A percentile compares a stretch with the other conserved stretches of the same genome.
These are phyloP conservation scores for Trifolium repens DNA, from an alignment of 306 rosid species.

Conservation along the genomic window DNA sequence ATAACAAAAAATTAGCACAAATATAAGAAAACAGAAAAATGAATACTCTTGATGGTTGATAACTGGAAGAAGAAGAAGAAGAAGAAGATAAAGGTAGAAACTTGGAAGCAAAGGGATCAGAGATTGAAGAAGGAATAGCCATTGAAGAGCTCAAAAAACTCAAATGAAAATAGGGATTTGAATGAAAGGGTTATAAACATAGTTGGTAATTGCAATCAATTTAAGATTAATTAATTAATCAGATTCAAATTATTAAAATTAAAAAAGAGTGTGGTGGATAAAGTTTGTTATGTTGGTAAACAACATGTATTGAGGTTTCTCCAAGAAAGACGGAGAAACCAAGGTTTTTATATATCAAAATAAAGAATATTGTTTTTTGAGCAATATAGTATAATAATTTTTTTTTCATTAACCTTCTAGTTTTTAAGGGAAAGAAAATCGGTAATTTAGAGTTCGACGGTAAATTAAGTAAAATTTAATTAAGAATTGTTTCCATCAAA, in stretches of 20 bases:
- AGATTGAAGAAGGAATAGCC: constrained; percentile 60
- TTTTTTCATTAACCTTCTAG: too few relatives aligned
- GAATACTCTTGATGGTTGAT: constrained; percentile 45
- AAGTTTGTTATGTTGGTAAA: constrained; percentile 58
- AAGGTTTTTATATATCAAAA: constrained; percentile 35
- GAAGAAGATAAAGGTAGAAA: constrained; percentile 33
- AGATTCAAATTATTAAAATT: neutral
- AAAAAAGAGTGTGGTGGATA: constrained; percentile 31
- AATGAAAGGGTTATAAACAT: constrained; percentile 42
- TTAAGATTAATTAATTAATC: neutral
- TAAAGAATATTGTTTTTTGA: too few relatives aligned
- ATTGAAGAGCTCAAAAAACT: constrained; percentile 48
- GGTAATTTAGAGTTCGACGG: too few relatives aligned
- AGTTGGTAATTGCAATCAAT: neutral
- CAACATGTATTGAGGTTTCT: constrained; percentile 48
- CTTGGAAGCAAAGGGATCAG: constrained; percentile 47
- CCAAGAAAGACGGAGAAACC: constrained; percentile 98
- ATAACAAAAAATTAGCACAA: neutral
- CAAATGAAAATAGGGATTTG: constrained; percentile 7
- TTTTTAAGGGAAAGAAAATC: too few relatives aligned
- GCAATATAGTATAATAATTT: too few relatives aligned
- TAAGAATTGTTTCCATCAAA: too few relatives aligned
- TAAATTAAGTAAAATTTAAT: too few relatives aligned
- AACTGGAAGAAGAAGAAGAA: constrained; percentile 34
- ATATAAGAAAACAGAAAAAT: neutral